phyloP scores from a whole-genome alignment of 139 green algal species.

The Picochlorum sp. region DNA sequence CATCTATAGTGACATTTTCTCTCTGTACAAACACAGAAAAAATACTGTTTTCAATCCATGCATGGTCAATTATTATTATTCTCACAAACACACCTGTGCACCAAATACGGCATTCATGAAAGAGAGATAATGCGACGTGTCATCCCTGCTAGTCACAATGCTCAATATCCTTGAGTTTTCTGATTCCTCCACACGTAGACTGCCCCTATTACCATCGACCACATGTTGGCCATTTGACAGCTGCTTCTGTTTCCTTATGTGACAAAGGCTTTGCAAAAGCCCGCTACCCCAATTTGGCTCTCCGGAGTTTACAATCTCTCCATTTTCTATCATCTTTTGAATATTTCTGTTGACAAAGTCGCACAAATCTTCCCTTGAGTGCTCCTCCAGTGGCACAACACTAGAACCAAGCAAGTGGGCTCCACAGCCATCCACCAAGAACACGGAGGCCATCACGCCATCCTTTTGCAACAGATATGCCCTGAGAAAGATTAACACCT shows the following conservation, averaged over 20 bases:
- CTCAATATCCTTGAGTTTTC: constrained; percentile 32
- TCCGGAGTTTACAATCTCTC: no score
- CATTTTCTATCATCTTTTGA: no score
- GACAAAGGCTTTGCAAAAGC: no score
- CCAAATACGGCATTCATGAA: constrained; percentile 67
- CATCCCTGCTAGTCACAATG: constrained; percentile 33
- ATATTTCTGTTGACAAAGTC: no score
- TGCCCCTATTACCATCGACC: neutral
- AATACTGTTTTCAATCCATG: neutral
- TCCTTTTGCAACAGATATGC: neutral
- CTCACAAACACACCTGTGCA: constrained; percentile 11
- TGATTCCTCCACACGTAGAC: neutral
- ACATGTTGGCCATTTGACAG: neutral
- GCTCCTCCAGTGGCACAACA: no score
- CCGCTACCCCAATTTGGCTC: no score
- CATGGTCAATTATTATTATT: neutral
- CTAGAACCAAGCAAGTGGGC: no score
- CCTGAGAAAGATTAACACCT: neutral
- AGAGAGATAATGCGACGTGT: constrained; percentile 47
- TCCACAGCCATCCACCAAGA: neutral
- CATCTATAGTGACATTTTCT: constrained; percentile 42
- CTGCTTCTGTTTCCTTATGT: no score
- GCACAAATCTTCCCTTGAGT: no score
- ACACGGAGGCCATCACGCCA: neutral
- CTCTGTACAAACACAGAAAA: constrained; percentile 10